Conservation (phyloP, 352 stramenopile species). For the Thraustotheca clavata region DNA sequence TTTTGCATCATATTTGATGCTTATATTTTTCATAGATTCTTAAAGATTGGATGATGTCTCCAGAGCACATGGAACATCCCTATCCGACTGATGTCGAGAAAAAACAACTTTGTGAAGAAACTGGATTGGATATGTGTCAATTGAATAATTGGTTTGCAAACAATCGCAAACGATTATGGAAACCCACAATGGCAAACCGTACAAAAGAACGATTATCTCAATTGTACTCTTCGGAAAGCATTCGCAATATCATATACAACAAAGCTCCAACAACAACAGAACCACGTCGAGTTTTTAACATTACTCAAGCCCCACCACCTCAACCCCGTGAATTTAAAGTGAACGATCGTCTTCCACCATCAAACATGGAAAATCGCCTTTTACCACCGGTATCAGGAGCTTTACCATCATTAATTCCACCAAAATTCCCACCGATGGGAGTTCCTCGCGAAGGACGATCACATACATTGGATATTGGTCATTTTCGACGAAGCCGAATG, state of each 20-base stretch:
- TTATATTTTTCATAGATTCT: conserved; percentile 33
- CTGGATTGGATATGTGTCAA: conserved; percentile 65
- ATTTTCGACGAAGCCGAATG: conserved; percentile 78
- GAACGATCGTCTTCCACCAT: neutral
- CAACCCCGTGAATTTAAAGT: conserved; percentile 1
- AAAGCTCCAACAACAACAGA: conserved; percentile 13
- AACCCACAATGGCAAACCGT: conserved; percentile 20
- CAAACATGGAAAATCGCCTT: neutral
- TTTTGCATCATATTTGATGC: neutral
- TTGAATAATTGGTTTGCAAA: conserved; percentile 81
- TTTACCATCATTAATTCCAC: conserved; percentile 23
- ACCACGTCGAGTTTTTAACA: conserved; percentile 1
- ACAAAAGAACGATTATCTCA: neutral
- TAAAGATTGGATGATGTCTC: conserved; percentile 65
- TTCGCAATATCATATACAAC: conserved; percentile 20
- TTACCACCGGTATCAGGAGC: conserved; percentile 50
- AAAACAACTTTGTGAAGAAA: conserved; percentile 62
- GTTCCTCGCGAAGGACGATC: conserved; percentile 70
- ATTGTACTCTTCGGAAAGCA: conserved; percentile 20
- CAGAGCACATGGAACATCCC: conserved; percentile 51
- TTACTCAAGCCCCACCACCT: neutral
- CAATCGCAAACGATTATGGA: conserved; percentile 45
- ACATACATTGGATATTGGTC: conserved; percentile 77
- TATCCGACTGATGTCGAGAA: conserved; percentile 59
- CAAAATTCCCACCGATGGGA: conserved; percentile 44